Evolutionary conservation across 495 filamentous ascomycete species (phyloP).

Genomic region (Aspergillus baeticus): DNA sequence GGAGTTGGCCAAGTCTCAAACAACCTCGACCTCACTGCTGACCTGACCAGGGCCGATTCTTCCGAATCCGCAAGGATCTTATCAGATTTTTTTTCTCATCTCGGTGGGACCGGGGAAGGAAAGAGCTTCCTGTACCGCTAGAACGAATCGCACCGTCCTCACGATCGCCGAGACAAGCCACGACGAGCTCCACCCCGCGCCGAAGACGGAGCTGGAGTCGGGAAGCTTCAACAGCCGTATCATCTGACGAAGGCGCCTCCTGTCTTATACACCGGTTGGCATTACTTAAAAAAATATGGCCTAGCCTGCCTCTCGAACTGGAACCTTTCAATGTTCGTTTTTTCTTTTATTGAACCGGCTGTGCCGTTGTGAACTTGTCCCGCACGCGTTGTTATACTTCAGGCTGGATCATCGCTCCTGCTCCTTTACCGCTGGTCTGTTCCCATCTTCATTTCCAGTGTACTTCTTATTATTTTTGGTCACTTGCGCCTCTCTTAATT

Average conservation of each 20-base stretch:
- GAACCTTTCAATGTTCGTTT: constrained; percentile 2
- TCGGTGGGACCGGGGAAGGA: constrained; percentile 3
- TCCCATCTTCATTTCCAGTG: not conserved
- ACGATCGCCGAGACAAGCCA: constrained; percentile 23
- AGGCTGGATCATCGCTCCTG: no score
- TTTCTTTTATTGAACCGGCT: not conserved
- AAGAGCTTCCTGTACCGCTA: not conserved
- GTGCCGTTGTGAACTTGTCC: not conserved
- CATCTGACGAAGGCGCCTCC: constrained; percentile 25
- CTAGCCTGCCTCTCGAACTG: not conserved
- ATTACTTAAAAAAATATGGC: constrained; percentile 12
- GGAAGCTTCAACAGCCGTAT: constrained; percentile 22
- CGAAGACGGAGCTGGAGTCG: constrained; percentile 29
- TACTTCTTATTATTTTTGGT: not conserved
- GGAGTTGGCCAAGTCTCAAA: no score
- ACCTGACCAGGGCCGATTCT: not conserved
- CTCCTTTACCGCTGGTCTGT: no score
- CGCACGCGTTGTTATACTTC: not conserved
- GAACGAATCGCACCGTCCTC: constrained; percentile 11
- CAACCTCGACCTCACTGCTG: not conserved
- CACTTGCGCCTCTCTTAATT: not conserved
- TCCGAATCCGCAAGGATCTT: constrained; percentile 4
- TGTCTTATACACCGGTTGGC: not conserved
- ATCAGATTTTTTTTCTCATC: constrained; percentile 1
- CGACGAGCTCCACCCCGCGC: constrained; percentile 18